Evolutionary conservation across 2,329 filamentous ascomycete genomes (phyloP), one percentile per base, ranked within the genome.

Genomic region (Cercospora sp.): DNA sequence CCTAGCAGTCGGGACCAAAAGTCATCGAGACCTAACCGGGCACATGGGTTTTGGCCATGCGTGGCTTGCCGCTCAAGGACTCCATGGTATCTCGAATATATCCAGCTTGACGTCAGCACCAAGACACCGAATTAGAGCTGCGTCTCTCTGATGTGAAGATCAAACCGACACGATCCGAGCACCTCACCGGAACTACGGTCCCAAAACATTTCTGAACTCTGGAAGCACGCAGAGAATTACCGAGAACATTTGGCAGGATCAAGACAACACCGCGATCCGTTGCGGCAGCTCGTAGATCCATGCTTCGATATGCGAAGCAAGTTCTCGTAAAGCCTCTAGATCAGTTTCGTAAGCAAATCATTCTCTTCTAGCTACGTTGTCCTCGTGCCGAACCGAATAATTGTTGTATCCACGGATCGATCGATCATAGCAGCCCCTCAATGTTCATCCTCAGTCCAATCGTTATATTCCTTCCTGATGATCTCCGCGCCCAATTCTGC

Each of bases 401-500:
- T 16, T 40, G 12, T 40, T 3, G 7, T 16, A 7, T 40, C 21
- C 18, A 24, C 21, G 9, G 9, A 21, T 10, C 9, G 18, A 26
- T 3, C 6, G 9, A 51, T 5, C 2, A 24, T 24, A 24, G 5
- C 45, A 24, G 3, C 26, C 5, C 6, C 21, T 61, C 34, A 61
- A 32, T 30, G 7, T 13, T 67, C 66, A 57, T 49, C 59, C 34
- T 30, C 59, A 1, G 5, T 28, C 61, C 61, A 49, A 61, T 71
- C 67, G n/a, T 55, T 62, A 63, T 71, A 59, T 4, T 71, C 69
- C 51, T 58, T 37, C 12, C 69, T 45, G 43, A 71, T 71, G 26
- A 69, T 67, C 30, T 65, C 43, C 3, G 69, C 67, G 9, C 69
- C 69, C 16, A 64, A 61, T 59, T 71, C 69, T 21, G 64, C 69